phyloP scores from a whole-genome alignment of 2,329 filamentous ascomycete species.

The Aureobasidium vineae region DNA sequence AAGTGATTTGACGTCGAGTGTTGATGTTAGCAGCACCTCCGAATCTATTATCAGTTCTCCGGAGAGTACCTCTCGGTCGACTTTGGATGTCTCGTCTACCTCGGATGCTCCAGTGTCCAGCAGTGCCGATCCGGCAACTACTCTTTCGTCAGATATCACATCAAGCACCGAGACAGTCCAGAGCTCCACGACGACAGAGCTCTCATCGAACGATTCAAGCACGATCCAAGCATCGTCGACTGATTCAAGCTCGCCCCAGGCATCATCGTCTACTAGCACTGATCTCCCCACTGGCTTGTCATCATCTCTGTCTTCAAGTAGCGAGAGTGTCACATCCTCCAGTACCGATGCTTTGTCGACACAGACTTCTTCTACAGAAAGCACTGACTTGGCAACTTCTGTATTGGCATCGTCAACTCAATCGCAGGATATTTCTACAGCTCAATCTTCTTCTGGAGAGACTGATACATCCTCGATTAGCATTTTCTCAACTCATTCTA shows the following conservation, averaged over 20 bases:
- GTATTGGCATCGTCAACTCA: not conserved
- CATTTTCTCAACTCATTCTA: not conserved
- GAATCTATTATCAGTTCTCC: not conserved
- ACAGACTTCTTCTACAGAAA: not conserved
- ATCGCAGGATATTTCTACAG: not conserved
- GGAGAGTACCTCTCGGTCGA: not conserved
- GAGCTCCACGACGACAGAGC: not conserved
- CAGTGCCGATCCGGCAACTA: not conserved
- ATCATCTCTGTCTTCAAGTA: not conserved
- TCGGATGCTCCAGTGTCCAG: not conserved
- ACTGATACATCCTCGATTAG: not conserved
- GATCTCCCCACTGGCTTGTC: not conserved
- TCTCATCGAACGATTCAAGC: not conserved
- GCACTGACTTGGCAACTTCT: not conserved
- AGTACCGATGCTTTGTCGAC: not conserved
- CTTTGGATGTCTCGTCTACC: not conserved
- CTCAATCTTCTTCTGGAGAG: not conserved
- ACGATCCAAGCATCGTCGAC: too few species aligned
- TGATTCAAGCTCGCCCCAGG: too few species aligned
- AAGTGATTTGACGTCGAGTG: not conserved
- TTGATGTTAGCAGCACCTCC: not conserved
- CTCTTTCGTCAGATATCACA: not conserved
- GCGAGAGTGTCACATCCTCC: not conserved
- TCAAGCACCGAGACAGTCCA: not conserved
- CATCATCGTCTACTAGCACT: not conserved